Percentiles rank a stretch among this genome's conserved stretches.
Conservation (phyloP, 192 early-diverging fungal genomes). For the Chytriomyces confervae region DNA sequence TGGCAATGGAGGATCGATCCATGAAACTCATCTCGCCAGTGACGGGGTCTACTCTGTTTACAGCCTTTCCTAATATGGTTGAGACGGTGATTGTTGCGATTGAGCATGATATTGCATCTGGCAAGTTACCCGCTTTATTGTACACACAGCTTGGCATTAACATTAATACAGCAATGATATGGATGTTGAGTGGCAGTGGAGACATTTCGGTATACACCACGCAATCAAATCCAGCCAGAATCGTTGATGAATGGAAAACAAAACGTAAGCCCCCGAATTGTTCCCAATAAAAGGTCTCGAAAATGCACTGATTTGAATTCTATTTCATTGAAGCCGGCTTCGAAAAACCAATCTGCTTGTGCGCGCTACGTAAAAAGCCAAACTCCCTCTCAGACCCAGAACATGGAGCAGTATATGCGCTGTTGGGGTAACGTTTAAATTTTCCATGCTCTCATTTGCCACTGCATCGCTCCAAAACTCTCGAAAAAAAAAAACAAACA, state of each 20-base stretch:
- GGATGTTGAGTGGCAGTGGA: slow-evolving; percentile 45
- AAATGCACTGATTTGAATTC: neutral
- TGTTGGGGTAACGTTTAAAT: slow-evolving; percentile 33
- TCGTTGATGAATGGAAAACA: slow-evolving; percentile 50
- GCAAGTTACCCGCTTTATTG: slow-evolving; percentile 29
- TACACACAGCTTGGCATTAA: slow-evolving; percentile 9
- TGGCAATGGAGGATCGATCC: slow-evolving; percentile 50
- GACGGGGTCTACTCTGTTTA: slow-evolving; percentile 51
- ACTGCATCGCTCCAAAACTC: neutral
- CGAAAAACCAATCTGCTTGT: slow-evolving; percentile 39
- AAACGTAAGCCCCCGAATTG: slow-evolving; percentile 14
- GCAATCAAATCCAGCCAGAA: slow-evolving; percentile 49
- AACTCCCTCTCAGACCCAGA: neutral
- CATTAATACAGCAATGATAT: slow-evolving; percentile 29
- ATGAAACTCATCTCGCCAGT: slow-evolving; percentile 51
- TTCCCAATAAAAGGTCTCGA: neutral
- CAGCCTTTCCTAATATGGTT: slow-evolving; percentile 55
- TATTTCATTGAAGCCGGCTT: slow-evolving; percentile 25
- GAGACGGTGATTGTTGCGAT: slow-evolving; percentile 40
- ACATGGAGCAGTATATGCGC: slow-evolving; percentile 37
- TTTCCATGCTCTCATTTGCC: neutral
- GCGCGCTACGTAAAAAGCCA: slow-evolving; percentile 37
- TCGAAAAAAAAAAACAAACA: too few species aligned
- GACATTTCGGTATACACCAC: slow-evolving; percentile 54
- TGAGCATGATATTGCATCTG: slow-evolving; percentile 50